A percentile compares a stretch with the other conserved stretches of the same genome.
Evolutionary conservation across 306 rosid genomes (phyloP).

Genomic region (Corylus heterophylla): DNA sequence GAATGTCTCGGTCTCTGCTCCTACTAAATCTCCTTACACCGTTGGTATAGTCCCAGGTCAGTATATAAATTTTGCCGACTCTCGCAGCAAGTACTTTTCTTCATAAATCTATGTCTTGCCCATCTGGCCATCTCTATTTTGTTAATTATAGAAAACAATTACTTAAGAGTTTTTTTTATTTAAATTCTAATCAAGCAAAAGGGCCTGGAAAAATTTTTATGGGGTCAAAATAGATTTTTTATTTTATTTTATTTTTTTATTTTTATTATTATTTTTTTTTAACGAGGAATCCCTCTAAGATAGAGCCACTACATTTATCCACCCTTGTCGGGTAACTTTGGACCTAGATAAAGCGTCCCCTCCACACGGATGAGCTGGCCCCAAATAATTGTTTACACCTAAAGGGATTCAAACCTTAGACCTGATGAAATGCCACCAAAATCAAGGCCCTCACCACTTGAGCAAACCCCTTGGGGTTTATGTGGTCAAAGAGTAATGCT

Average conservation of each 20-base stretch:
- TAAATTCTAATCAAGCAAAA: not conserved
- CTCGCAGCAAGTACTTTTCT: not conserved
- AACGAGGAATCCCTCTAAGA: too few relatives aligned
- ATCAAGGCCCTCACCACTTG: too few relatives aligned
- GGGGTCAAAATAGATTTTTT: not conserved
- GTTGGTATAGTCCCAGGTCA: conserved; percentile 92
- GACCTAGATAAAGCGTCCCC: too few relatives aligned
- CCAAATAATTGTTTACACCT: too few relatives aligned
- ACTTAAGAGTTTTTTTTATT: not conserved
- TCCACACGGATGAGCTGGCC: too few relatives aligned
- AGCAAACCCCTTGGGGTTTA: not conserved
- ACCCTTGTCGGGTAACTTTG: too few relatives aligned
- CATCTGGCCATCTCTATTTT: not conserved
- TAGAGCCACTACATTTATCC: too few relatives aligned
- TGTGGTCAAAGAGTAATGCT: not conserved
- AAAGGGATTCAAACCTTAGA: too few relatives aligned
- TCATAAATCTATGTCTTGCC: not conserved
- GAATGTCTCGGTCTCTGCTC: conserved; percentile 73
- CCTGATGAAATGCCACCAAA: too few relatives aligned
- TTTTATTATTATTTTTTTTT: too few relatives aligned
- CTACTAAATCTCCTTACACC: conserved; percentile 80
- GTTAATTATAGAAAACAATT: not conserved
- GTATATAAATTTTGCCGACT: conserved; percentile 24
- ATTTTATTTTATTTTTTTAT: too few relatives aligned
- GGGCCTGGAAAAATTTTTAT: not conserved